phyloP scores from a whole-genome alignment of 768 basidiomycete species.

The Polyporus arcularius region DNA sequence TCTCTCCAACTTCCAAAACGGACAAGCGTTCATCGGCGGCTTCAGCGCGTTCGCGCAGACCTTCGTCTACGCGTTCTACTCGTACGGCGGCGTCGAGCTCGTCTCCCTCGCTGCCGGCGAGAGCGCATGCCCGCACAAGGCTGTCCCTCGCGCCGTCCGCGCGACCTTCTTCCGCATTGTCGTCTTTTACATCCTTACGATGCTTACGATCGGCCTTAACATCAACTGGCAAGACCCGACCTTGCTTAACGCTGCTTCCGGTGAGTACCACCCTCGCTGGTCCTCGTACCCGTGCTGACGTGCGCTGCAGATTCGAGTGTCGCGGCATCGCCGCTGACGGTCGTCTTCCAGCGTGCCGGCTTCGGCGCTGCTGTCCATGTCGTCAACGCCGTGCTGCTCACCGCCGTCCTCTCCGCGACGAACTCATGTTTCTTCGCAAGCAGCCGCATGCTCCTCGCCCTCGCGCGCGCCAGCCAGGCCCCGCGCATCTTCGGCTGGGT shows the following conservation, averaged over 20 bases:
- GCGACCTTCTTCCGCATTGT: slow-evolving; percentile 68
- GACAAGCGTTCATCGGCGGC: slow-evolving; percentile 56
- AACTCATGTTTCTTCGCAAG: slow-evolving; percentile 69
- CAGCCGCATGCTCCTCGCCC: slow-evolving; percentile 57
- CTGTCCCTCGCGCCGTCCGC: slow-evolving; percentile 55
- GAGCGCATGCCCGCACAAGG: slow-evolving; percentile 60
- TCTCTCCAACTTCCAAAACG: slow-evolving; percentile 48
- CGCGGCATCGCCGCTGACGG: slow-evolving; percentile 61
- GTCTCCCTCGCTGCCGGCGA: slow-evolving; percentile 76
- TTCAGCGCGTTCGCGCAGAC: slow-evolving; percentile 54
- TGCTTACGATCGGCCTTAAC: slow-evolving; percentile 65
- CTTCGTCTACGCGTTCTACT: slow-evolving; percentile 72
- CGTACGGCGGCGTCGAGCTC: slow-evolving; percentile 68
- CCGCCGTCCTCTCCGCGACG: slow-evolving; percentile 64
- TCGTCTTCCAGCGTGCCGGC: slow-evolving; percentile 62
- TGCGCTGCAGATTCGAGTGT: slow-evolving; percentile 44
- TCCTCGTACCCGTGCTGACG: not conserved
- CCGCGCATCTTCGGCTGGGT: slow-evolving; percentile 66
- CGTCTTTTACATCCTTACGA: slow-evolving; percentile 64
- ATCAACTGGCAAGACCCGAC: slow-evolving; percentile 61
- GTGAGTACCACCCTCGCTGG: slow-evolving; percentile 31
- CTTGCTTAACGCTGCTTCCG: slow-evolving; percentile 46
- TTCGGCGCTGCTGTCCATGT: slow-evolving; percentile 64
- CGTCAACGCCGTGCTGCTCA: slow-evolving; percentile 67
- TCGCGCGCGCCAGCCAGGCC: slow-evolving; percentile 68